Percentiles rank a stretch among this genome's conserved stretches.
Evolutionary conservation across 371 early-diverging fungal genomes (phyloP).

Genomic region (Gilbertella persicaria): DNA sequence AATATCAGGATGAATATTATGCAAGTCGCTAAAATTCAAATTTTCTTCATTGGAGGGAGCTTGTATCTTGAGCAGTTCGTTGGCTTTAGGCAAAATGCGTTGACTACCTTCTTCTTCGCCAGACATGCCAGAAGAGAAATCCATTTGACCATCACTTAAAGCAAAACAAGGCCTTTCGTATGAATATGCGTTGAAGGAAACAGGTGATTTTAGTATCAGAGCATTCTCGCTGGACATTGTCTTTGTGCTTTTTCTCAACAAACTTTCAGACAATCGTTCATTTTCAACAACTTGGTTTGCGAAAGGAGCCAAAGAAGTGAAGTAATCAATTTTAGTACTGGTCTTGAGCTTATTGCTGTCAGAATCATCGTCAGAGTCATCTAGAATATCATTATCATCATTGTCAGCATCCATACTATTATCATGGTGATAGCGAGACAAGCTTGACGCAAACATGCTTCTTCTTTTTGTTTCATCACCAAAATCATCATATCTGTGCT

Average conservation of each 20-base stretch:
- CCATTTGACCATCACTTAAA: constrained; percentile 24
- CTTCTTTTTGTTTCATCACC: too few species aligned
- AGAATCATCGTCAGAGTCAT: constrained; percentile 32
- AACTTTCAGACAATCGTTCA: background rate
- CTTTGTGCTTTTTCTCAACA: too few species aligned
- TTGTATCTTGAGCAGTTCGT: constrained; percentile 33
- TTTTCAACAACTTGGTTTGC: constrained; percentile 22
- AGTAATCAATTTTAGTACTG: constrained; percentile 1
- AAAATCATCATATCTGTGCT: background rate
- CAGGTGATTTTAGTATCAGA: background rate
- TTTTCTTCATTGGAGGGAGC: constrained; percentile 5
- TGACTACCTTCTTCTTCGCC: constrained; percentile 15
- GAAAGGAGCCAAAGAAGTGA: constrained; percentile 41
- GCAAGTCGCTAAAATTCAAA: constrained; percentile 7
- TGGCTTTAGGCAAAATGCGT: constrained; percentile 30
- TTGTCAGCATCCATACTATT: constrained; percentile 34
- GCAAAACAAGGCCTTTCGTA: constrained; percentile 9
- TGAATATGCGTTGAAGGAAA: background rate
- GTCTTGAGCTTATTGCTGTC: background rate
- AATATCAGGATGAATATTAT: constrained; percentile 24
- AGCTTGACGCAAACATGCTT: background rate
- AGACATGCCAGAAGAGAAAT: constrained; percentile 21
- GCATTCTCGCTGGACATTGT: too few species aligned
- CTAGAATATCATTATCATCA: constrained; percentile 29
- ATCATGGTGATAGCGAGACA: constrained; percentile 13